phyloP scores from a whole-genome alignment of 2,329 filamentous ascomycete genomes.

The Remersonia thermophila region DNA sequence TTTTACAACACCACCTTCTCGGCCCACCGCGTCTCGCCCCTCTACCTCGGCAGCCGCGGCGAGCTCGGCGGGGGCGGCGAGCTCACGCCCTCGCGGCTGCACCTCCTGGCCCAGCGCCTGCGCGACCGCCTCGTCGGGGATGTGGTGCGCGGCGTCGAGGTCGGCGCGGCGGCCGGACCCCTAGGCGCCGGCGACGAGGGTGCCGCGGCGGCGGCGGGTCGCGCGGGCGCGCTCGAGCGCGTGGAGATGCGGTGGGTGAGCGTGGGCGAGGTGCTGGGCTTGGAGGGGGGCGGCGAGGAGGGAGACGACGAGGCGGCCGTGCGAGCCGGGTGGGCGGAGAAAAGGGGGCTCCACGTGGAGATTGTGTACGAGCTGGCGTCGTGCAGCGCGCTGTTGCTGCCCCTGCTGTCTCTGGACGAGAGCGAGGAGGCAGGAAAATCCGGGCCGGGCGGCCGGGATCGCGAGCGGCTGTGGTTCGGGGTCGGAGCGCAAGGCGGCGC shows the following conservation, averaged over 20 bases:
- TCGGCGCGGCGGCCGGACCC: slow-evolving; percentile 22
- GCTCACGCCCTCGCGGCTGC: slow-evolving; percentile 22
- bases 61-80: too few species aligned
- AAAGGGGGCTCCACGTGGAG: slow-evolving; percentile 31
- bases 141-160: slow-evolving; percentile 47
- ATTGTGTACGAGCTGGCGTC: slow-evolving; percentile 41
- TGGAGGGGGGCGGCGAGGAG: slow-evolving; percentile 11
- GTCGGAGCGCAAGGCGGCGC: slow-evolving; percentile 1
- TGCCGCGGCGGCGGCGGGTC: slow-evolving; percentile 27
- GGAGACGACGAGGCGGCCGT: slow-evolving; percentile 10
- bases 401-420: too few species aligned
- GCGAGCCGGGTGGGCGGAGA: too few species aligned
- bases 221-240: slow-evolving; percentile 31
- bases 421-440: too few species aligned
- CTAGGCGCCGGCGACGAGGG: slow-evolving; percentile 10
- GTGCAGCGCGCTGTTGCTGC: slow-evolving; percentile 40
- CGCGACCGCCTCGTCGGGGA: slow-evolving; percentile 46
- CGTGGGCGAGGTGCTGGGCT: slow-evolving; percentile 15
- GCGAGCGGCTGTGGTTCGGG: slow-evolving; percentile 1
- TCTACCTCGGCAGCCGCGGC: slow-evolving; percentile 31
- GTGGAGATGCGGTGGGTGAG: slow-evolving; percentile 37
- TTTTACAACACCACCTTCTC: slow-evolving; percentile 50
- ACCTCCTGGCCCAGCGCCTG: slow-evolving; percentile 33
- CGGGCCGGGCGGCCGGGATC: background rate
- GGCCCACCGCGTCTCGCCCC: slow-evolving; percentile 41